A percentile compares a stretch with the other conserved stretches of the same genome.
Evolutionary conservation across 495 filamentous ascomycete species (phyloP).

Genomic region (Penicillium nucicola): DNA sequence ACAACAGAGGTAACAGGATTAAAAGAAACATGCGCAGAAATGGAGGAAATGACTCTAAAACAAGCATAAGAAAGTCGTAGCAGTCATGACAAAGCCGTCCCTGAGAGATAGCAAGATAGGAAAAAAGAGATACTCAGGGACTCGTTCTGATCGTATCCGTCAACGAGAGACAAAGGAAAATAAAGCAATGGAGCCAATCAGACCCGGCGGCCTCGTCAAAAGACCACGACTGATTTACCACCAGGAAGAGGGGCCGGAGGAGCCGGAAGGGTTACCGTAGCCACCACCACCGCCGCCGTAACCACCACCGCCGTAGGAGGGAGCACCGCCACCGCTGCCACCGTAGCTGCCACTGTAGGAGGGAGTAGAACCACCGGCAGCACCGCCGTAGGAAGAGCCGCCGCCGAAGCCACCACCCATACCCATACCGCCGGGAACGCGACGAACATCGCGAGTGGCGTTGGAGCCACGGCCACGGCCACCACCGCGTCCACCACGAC

Average conservation of each 20-base stretch:
- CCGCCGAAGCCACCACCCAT: conserved; percentile 49
- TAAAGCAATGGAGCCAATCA: conserved; percentile 41
- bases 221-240: conserved; percentile 71
- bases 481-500: conserved; percentile 67
- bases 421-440: conserved; percentile 40
- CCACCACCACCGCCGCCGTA: conserved; percentile 46
- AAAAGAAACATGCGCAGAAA: conserved; percentile 21
- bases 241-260: conserved; percentile 84
- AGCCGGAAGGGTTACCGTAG: conserved; percentile 84
- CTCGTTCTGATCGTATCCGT: conserved; percentile 48
- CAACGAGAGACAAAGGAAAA: conserved; percentile 38
- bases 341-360: conserved; percentile 37
- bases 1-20: conserved; percentile 17
- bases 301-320: conserved; percentile 25
- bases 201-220: conserved; percentile 45
- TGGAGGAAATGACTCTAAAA: conserved; percentile 17
- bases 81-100: conserved; percentile 51
- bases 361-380: conserved; percentile 19
- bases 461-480: conserved; percentile 56
- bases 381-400: conserved; percentile 51
- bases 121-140: conserved; percentile 41
- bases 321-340: conserved; percentile 23
- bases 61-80: conserved; percentile 40
- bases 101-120: conserved; percentile 39
- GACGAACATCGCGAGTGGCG: conserved; percentile 88